Conservation (phyloP, 495 filamentous ascomycete species). For the Penicillium steckii region DNA sequence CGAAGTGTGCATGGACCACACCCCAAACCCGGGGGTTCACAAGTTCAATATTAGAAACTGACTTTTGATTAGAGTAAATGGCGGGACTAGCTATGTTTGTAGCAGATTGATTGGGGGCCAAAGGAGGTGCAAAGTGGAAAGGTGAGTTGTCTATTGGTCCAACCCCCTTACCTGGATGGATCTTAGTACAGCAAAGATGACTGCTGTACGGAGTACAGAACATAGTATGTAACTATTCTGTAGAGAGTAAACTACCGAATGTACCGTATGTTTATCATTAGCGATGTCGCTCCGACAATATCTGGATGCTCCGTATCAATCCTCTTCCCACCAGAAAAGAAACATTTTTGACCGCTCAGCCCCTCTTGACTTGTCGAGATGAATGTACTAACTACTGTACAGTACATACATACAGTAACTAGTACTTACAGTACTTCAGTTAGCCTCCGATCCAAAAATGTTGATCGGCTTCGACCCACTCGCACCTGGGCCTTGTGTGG, state of each 20-base stretch:
- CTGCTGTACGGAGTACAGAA: too few relatives aligned
- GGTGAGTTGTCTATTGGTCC: constrained; percentile 6
- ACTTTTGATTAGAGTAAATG: constrained; percentile 1
- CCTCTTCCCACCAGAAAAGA: background rate
- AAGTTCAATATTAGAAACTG: background rate
- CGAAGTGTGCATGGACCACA: constrained; percentile 9
- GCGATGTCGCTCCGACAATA: too few relatives aligned
- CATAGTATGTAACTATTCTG: too few relatives aligned
- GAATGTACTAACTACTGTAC: too few relatives aligned
- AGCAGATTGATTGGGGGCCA: constrained; percentile 1
- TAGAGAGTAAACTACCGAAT: too few relatives aligned
- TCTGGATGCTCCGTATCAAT: background rate
- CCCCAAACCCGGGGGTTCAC: background rate
- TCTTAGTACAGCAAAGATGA: too few relatives aligned
- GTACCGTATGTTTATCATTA: too few relatives aligned
- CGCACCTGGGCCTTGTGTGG: constrained; percentile 25
- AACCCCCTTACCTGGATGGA: constrained; percentile 7
- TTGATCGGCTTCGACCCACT: constrained; percentile 18
- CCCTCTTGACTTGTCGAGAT: too few relatives aligned
- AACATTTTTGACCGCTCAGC: background rate
- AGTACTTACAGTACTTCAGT: too few relatives aligned
- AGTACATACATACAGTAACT: too few relatives aligned
- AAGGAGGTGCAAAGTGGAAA: background rate
- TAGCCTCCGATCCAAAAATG: constrained; percentile 8
- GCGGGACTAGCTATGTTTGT: constrained; percentile 2